phyloP scores from a whole-genome alignment of 768 basidiomycete species.

The Leccinellum luteum region DNA sequence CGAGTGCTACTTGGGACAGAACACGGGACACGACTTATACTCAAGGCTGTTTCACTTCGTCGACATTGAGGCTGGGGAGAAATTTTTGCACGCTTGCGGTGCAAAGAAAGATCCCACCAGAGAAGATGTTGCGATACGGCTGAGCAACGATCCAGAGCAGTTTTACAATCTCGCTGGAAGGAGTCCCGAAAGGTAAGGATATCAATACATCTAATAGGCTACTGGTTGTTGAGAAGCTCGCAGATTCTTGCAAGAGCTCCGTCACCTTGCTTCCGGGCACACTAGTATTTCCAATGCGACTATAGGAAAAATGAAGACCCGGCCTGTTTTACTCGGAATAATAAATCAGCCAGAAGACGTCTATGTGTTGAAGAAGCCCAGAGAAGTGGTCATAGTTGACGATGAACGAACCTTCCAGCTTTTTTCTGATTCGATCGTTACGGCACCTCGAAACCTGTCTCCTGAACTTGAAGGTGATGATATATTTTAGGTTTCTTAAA shows the following conservation, averaged over 20 bases:
- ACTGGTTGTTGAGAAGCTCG: not conserved
- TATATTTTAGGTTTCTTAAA: not conserved
- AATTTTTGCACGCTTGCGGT: conserved; percentile 83
- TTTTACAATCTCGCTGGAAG: conserved; percentile 73
- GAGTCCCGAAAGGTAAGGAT: conserved; percentile 27
- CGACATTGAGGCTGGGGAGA: conserved; percentile 76
- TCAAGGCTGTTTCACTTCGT: conserved; percentile 83
- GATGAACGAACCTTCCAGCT: conserved; percentile 73
- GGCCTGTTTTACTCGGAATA: conserved; percentile 68
- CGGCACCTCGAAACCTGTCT: conserved; percentile 81
- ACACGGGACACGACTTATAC: conserved; percentile 54
- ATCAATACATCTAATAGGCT: not conserved
- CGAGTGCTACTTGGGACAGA: conserved; percentile 64
- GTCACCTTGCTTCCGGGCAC: conserved; percentile 74
- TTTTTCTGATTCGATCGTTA: conserved; percentile 69
- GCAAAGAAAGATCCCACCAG: conserved; percentile 81
- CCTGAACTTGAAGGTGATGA: conserved; percentile 80
- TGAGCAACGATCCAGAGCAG: conserved; percentile 59
- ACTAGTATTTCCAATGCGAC: conserved; percentile 44
- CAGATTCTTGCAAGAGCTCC: conserved; percentile 79
- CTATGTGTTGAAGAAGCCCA: conserved; percentile 63
- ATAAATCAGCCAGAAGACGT: conserved; percentile 65
- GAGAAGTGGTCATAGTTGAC: conserved; percentile 77
- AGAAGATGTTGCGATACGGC: conserved; percentile 67
- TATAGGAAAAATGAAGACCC: conserved; percentile 57